Base-by-base conservation (phyloP, 352 stramenopile genomes). In the Phytophthora sp. region DNA sequence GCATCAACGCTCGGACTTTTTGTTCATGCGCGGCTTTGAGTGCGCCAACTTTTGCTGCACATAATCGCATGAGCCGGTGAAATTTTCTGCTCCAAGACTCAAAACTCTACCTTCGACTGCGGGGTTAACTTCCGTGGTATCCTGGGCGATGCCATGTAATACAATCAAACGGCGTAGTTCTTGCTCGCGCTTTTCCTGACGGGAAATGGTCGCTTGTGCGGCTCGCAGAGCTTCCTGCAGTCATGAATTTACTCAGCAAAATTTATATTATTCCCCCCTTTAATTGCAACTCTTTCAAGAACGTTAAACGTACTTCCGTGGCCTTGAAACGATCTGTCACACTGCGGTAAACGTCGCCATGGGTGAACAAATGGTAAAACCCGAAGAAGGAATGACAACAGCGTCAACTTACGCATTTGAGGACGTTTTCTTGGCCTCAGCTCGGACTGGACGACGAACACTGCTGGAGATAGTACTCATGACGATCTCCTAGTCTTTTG, bases 1-100 rank as follows among this genome's bases (percentile, higher is more conserved):
- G 86, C 89, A 97, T 94, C 16, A 97, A 58, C 26, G 76, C 76
- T n/a, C 84, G 80, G n/a, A 93, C 85, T 70, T 92, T 91, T 51
- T 82, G 76, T 36, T 89, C 78, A 35, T 94, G 82, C 26, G 82
- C 69, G 15, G 71, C 76, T 71, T 90, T 92, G 24, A 90, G 77
- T 12, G 84, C 82, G n/a, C 84, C 63, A 30, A 89, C 57, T 59
- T 93, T 89, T 38, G 75, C 84, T 91, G 46, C 27, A 57, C 2
- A 46, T 1, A 33, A 15, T 23, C 5, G 4, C 7, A 36, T n/a
- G 9, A 39, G 15, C 54, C 53, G 27, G 26, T 31, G 24, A 35
- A 41, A 38, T 39, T 27, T 61, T 3, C 13, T 33, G 9, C 7
- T n/a, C 20, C 18, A 21, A 33, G 33, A n/a, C 23, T 12, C 9